A percentile compares a stretch with the other conserved stretches of the same genome.
phyloP scores from a whole-genome alignment of 495 filamentous ascomycete genomes.

The Aspergillus campestris region DNA sequence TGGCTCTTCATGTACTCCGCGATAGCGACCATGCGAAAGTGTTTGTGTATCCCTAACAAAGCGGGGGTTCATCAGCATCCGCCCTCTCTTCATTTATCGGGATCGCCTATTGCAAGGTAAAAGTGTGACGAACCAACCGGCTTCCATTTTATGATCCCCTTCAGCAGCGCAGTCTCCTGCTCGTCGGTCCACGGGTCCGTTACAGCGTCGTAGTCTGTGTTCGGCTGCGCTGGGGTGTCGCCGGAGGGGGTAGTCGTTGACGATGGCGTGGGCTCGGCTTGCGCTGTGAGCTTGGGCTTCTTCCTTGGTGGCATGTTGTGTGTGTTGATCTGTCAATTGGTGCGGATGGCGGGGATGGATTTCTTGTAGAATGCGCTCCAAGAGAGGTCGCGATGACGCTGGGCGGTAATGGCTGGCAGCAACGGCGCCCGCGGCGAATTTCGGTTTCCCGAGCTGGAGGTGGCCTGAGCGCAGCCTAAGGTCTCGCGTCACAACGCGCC shows the following conservation, averaged over 20 bases:
- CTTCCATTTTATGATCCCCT: constrained; percentile 85
- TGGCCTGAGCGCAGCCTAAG: constrained; percentile 23
- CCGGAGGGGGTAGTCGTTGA: constrained; percentile 27
- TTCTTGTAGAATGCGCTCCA: no score
- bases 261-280: constrained; percentile 31
- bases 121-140: constrained; percentile 62
- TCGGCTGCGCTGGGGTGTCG: constrained; percentile 24
- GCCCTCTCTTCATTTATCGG: background rate
- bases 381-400: background rate
- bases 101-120: background rate
- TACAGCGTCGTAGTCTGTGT: constrained; percentile 35
- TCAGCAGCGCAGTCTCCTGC: constrained; percentile 85
- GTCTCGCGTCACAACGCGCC: constrained; percentile 18
- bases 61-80: constrained; percentile 1
- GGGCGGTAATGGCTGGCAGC: background rate
- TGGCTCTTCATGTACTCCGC: constrained; percentile 79
- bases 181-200: constrained; percentile 90
- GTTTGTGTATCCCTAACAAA: constrained; percentile 80
- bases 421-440: background rate
- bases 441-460: constrained; percentile 18
- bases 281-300: constrained; percentile 39
- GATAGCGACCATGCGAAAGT: constrained; percentile 91
- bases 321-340: no score
- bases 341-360: no score
- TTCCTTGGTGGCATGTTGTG: constrained; percentile 67